Base-by-base conservation (phyloP, 768 basidiomycete genomes). In the Amanita fuliginea region DNA sequence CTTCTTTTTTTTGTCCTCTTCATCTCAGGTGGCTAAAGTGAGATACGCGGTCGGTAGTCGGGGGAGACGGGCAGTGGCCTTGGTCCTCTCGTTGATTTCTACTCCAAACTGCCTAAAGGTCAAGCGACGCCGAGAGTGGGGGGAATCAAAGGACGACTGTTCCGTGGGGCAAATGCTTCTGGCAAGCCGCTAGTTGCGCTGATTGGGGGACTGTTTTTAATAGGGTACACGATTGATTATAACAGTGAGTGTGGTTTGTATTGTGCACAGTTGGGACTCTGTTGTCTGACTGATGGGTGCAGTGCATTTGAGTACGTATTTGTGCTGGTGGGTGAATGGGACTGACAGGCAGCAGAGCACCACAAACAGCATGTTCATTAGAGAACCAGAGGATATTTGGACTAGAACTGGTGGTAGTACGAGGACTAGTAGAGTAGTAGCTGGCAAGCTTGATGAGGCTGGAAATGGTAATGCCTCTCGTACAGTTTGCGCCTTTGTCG, bases 41-140 rank as follows among this genome's bases (percentile, higher is more conserved):
- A 34, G 21, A 35, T 21, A 19, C 11, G 34, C n/a, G 28, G 28
- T n/a, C 14, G 3, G 0, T 39, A 93, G 91, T 81, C 87, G 48
- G 80, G 87, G 46, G 86, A 83, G 49, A 79, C 86, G 47, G 89
- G 90, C 39, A 80, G 79, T 39, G 81, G 87, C 54, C 85, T 95
- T 47, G 72, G 76, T 51, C 81, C 82, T 28, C 84, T 97, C 62
- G 91, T 96, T 55, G 81, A 90, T 57, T 97, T 96, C 70, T 98
- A 98, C 75, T 92, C 88, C 53, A 94, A 91, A 68, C 79, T 98
- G 44, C 95, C 93, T 56, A 97, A 97, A 66, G 94, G 94, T 41
- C 71, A 79, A 35, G 77, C 81, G 32, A 72, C 87, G 14, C 62
- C 73, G 34, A 69, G 80, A 16, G 70, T 74, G 47, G 68, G 68